These are phyloP conservation scores for Huntiella abstrusa DNA, from an alignment of 2,329 filamentous ascomycete species.

Conservation along the genomic window DNA sequence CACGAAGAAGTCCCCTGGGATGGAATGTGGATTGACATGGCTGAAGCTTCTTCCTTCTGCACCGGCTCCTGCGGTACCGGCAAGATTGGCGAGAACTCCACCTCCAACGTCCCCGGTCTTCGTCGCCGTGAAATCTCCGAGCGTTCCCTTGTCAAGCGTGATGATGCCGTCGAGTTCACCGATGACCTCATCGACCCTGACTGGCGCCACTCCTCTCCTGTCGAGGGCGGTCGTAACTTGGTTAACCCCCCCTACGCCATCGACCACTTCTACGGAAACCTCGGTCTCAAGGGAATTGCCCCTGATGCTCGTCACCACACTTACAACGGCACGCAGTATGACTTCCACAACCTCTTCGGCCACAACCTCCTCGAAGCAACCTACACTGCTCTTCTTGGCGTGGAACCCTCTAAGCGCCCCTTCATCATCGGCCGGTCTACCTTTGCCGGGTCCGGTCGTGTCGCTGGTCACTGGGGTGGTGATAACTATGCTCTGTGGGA, in stretches of 20 bases:
- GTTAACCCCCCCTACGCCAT: slow-evolving; percentile 61
- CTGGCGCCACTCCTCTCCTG: slow-evolving; percentile 30
- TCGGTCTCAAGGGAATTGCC: slow-evolving; percentile 40
- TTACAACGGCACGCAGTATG: slow-evolving; percentile 54
- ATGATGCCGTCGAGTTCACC: slow-evolving; percentile 4
- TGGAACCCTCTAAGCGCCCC: slow-evolving; percentile 51
- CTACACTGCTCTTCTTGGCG: slow-evolving; percentile 45
- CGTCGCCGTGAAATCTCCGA: background rate
- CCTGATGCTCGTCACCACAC: slow-evolving; percentile 42
- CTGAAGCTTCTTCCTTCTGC: slow-evolving; percentile 44
- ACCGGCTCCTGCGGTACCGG: slow-evolving; percentile 51
- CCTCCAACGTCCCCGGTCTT: slow-evolving; percentile 13
- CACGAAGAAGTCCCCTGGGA: slow-evolving; percentile 32
- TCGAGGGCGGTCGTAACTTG: slow-evolving; percentile 44
- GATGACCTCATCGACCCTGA: slow-evolving; percentile 4
- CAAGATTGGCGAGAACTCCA: slow-evolving; percentile 36
- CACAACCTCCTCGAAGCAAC: slow-evolving; percentile 61
- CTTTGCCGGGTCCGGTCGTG: slow-evolving; percentile 57
- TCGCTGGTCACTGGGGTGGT: slow-evolving; percentile 67
- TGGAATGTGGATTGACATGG: slow-evolving; percentile 40
- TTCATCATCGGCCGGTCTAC: slow-evolving; percentile 74
- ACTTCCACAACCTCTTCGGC: slow-evolving; percentile 65
- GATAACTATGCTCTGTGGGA: slow-evolving; percentile 54
- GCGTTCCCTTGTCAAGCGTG: background rate
- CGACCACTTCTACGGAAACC: slow-evolving; percentile 46